A percentile compares a stretch with the other conserved stretches of the same genome.
phyloP scores from a whole-genome alignment of 2,329 filamentous ascomycete genomes.

The Pseudocercospora pini-densiflorae region DNA sequence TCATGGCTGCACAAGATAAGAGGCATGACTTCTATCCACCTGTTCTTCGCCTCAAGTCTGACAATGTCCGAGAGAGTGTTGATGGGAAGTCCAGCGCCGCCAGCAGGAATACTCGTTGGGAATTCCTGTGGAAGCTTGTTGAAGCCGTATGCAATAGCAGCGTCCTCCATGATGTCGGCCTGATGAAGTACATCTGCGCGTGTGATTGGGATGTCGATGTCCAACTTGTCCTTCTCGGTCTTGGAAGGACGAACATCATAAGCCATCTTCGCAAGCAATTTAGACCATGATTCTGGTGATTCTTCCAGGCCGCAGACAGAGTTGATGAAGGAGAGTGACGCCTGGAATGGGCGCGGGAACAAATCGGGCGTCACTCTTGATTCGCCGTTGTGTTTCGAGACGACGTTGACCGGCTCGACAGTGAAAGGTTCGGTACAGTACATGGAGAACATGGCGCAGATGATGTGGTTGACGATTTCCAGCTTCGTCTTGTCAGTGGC shows the following conservation, averaged over 20 bases:
- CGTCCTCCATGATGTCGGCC: constrained; percentile 98
- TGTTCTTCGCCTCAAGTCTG: constrained; percentile 88
- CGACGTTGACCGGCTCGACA: constrained; percentile 89
- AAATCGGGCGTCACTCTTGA: constrained; percentile 82
- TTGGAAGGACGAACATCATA: constrained; percentile 77
- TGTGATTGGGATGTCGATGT: constrained; percentile 84
- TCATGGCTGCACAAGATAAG: constrained; percentile 96
- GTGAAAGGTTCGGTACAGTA: constrained; percentile 90
- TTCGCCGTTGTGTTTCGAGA: constrained; percentile 87
- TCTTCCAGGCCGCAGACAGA: constrained; percentile 83
- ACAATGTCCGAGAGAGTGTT: constrained; percentile 96
- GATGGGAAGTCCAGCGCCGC: constrained; percentile 84
- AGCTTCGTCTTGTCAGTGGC: constrained; percentile 96
- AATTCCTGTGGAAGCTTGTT: constrained; percentile 90
- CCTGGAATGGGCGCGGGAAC: constrained; percentile 74
- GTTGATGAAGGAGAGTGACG: constrained; percentile 93
- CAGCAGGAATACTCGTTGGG: constrained; percentile 81
- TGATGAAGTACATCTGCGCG: constrained; percentile 94
- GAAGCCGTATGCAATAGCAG: constrained; percentile 96
- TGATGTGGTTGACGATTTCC: constrained; percentile 92
- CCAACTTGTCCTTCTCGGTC: constrained; percentile 67
- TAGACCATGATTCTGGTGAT: constrained; percentile 74
- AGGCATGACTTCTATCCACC: constrained; percentile 95
- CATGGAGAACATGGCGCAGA: constrained; percentile 95
- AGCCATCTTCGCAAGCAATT: constrained; percentile 86